Conservation (phyloP, 1,284 basidiomycete genomes). For the Ganoderma lingzhi region DNA sequence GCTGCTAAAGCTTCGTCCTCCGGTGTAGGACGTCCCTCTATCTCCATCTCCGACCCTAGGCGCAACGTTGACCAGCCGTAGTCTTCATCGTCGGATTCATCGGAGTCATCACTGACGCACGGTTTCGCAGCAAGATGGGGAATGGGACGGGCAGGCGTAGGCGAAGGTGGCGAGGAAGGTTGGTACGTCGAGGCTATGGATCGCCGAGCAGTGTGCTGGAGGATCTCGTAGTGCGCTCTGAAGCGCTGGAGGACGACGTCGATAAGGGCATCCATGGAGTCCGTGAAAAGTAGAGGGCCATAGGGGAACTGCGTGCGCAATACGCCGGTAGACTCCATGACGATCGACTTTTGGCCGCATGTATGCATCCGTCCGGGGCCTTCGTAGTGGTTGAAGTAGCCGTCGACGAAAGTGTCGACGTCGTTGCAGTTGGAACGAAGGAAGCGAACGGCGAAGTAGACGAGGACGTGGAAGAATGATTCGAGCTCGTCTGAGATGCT, state of each 20-base stretch:
- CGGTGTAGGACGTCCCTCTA: no score
- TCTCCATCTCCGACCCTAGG: no score
- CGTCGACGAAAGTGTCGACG: constrained; percentile 3
- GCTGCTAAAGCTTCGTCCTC: no score
- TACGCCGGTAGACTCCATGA: neutral
- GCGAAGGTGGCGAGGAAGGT: neutral
- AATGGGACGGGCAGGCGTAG: neutral
- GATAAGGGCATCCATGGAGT: neutral
- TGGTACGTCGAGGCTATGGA: no score
- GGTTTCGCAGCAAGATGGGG: no score
- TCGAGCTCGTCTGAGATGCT: constrained; percentile 24
- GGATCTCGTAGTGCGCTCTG: neutral
- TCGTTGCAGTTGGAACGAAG: constrained; percentile 13
- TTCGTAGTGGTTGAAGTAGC: constrained; percentile 17
- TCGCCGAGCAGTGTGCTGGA: no score
- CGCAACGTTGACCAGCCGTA: no score
- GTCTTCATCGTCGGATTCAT: no score
- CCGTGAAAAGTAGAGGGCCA: neutral
- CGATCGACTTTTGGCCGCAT: neutral
- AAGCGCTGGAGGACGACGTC: neutral
- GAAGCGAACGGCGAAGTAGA: constrained; percentile 16
- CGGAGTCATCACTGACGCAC: no score
- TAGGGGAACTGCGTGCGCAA: neutral
- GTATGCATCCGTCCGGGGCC: neutral
- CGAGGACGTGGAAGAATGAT: constrained; percentile 23